Evolutionary conservation across 2,329 filamentous ascomycete species (phyloP).

Genomic region (Arthrobotrys pseudoclavata): DNA sequence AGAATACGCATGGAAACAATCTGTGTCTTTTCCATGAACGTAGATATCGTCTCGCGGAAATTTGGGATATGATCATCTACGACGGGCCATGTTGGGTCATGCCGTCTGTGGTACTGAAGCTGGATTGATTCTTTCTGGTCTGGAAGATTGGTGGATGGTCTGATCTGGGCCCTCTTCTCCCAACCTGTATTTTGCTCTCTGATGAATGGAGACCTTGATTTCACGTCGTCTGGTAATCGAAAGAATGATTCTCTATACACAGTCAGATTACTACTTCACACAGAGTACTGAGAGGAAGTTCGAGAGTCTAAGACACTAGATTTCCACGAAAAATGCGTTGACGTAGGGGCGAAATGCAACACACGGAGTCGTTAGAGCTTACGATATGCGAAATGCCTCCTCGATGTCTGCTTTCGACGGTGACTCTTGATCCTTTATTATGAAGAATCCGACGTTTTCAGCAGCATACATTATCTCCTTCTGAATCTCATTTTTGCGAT

Average conservation of each 20-base stretch:
- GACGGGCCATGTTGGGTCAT: slow-evolving; percentile 71
- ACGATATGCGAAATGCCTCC: slow-evolving; percentile 62
- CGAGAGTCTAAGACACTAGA: slow-evolving; percentile 1
- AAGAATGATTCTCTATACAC: slow-evolving; percentile 70
- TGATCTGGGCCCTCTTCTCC: slow-evolving; percentile 73
- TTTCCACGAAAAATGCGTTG: slow-evolving; percentile 45
- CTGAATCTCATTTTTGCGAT: slow-evolving; percentile 71
- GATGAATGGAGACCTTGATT: slow-evolving; percentile 72
- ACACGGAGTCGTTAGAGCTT: slow-evolving; percentile 43
- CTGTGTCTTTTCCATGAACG: slow-evolving; percentile 73
- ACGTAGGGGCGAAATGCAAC: slow-evolving; percentile 54
- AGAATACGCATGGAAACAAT: slow-evolving; percentile 72
- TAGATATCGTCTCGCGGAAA: slow-evolving; percentile 68
- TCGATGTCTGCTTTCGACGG: slow-evolving; percentile 68
- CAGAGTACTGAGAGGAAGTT: slow-evolving; percentile 67
- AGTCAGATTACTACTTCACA: slow-evolving; percentile 42
- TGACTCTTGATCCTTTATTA: slow-evolving; percentile 72
- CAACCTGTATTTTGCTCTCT: slow-evolving; percentile 72
- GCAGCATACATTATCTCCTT: slow-evolving; percentile 70
- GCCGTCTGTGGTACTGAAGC: slow-evolving; percentile 73
- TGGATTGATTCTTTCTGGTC: slow-evolving; percentile 76
- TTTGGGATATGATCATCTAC: slow-evolving; percentile 68
- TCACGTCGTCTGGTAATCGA: slow-evolving; percentile 69
- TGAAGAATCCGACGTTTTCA: slow-evolving; percentile 75
- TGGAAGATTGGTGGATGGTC: slow-evolving; percentile 73